Base-by-base conservation (phyloP, 2,329 filamentous ascomycete species). In the Claviceps pazoutovae region DNA sequence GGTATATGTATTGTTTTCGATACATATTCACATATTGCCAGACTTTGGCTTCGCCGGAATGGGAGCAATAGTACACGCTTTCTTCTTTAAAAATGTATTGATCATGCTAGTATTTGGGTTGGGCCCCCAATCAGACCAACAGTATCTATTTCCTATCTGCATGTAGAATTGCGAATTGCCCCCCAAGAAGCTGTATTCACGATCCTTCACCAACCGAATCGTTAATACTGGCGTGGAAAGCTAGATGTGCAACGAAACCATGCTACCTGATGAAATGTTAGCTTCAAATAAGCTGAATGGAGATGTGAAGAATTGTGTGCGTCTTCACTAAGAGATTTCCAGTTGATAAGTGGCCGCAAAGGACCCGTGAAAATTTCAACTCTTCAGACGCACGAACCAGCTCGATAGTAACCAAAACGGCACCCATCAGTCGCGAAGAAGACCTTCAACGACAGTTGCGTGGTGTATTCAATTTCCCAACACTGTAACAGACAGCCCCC, bases 251-350 rank as follows among this genome's bases (percentile, higher is more conserved):
- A 71, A 57, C 88, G 84, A 50, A 98, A 91, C 93, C 93, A 98
- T 55, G 85, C 82, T 62, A 93, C 91, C 93, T 97, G 51, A 56
- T 36, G 45, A 52, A n/a, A 43, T 17, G 48, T 60, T 49, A 59
- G 56, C 44, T 16, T 11, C 26, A 4, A 21, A 39, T 16, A 4
- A 13, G 3, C 23, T 34, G 8, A 19, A 26, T 56, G 59, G 19
- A 6, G 49, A 47, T 11, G 3, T 34, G 30, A 47, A 51, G 46
- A 57, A 63, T 71, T 76, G 73, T 98, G 79, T 91, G 90, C 85
- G 84, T 86, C 87, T 85, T 88, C 85, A 97, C 93, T 98, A 98
- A 95, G 93, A 97, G 86, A 76, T 79, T 79, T 80, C 80, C 85
- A 82, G 90, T 34, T 1, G 11, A 9, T 72, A 71, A 72, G 76